Percentiles rank a stretch among this genome's conserved stretches.
These are phyloP conservation scores for Russula olivacea DNA, from an alignment of 768 basidiomycete genomes.

Conservation along the genomic window DNA sequence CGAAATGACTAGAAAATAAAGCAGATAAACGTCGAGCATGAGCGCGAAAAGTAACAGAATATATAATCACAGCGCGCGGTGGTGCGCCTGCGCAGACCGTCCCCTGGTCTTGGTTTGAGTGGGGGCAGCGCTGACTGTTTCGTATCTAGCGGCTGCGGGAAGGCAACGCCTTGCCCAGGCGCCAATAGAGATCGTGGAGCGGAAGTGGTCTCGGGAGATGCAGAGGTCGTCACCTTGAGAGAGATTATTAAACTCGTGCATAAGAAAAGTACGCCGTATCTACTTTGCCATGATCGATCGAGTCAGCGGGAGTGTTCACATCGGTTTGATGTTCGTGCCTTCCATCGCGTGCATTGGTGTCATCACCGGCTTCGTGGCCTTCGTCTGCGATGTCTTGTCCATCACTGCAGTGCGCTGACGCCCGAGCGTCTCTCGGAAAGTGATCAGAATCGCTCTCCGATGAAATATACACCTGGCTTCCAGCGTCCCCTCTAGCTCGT, in stretches of 20 bases:
- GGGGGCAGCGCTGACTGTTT: conserved; percentile 1
- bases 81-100: conserved; percentile 14
- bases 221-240: background rate
- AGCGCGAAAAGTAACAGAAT: background rate
- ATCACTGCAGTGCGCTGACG: background rate
- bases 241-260: background rate
- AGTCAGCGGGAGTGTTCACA: background rate
- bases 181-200: too few species aligned
- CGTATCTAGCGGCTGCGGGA: background rate
- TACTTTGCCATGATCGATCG: background rate
- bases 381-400: background rate
- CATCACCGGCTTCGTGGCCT: background rate
- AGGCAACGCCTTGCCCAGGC: background rate
- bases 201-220: background rate
- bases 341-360: background rate
- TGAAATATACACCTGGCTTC: background rate
- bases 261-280: background rate
- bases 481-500: background rate
- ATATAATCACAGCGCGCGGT: conserved; percentile 7
- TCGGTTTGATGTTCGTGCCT: background rate
- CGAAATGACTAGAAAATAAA: background rate
- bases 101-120: background rate
- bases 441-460: conserved; percentile 5
- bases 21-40: background rate
- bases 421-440: background rate